Base-by-base conservation (phyloP, 2,329 filamentous ascomycete genomes). In the Onygenales sp. region DNA sequence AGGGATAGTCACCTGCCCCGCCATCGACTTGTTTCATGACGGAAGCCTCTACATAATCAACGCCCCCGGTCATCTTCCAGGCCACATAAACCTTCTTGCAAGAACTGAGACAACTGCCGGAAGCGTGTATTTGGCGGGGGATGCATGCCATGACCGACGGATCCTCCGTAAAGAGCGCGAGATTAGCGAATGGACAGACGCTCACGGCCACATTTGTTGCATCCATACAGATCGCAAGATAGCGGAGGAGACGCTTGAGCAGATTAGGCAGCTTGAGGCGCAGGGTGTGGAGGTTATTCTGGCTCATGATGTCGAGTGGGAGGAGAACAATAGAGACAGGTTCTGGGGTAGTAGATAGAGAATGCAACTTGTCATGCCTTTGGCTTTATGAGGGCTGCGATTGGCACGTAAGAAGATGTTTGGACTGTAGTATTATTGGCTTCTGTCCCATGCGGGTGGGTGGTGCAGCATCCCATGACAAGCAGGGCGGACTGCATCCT, bases 271-370 rank as follows among this genome's bases (percentile, higher is more conserved):
- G 32, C 32, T 64, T 35, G 56, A 61, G 39, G 41, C 52, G 14
- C 50, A 55, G 27, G 53, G 55, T 11, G 60, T 68, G 8, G 65
- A 69, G 49, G 57, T 67, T 32, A 59, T 68, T 11, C 60, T 66
- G 43, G 66, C 65, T 0, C 66, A 68, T 61, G 63, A 69, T 60
- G 58, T 56, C 50, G 58, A 62, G 33, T 68, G 65, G 66, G 61
- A 63, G 38, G 57, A 60, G 49, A 48, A 10, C 14, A 50, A 54
- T 50, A 10, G 7, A 10, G 42, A 35, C 7, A 50, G 44, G 27
- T 49, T 44, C 17, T 38, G 43, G 44, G 31, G 43, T 31, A 27
- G 5, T 9, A 27, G 11, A n/a, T 27, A 44, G 13, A 17, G 43
- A 5, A 4, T 14, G 3, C 38, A 41, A 27, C 21, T 27, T 27